Evolutionary conservation across 163 green algal species (phyloP).

Genomic region (Smithsoniella earleae): DNA sequence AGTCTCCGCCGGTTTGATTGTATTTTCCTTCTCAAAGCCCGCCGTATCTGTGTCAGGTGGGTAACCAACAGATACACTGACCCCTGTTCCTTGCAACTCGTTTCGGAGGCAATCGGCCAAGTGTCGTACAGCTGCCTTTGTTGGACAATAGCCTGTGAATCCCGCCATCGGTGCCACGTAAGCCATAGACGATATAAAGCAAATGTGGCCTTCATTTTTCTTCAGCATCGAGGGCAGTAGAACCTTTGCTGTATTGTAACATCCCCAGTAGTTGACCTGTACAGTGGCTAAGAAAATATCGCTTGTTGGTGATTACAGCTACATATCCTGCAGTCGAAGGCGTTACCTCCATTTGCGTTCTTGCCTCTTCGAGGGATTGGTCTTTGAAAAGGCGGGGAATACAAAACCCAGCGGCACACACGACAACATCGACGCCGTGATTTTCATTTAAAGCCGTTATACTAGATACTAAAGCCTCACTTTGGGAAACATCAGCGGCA

Average conservation of each 20-base stretch:
- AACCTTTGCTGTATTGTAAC: conserved; percentile 50
- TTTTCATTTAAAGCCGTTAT: neutral
- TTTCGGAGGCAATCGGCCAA: conserved; percentile 76
- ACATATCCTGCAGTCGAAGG: neutral
- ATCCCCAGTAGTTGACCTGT: conserved; percentile 79
- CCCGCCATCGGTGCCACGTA: conserved; percentile 42
- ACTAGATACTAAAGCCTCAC: neutral
- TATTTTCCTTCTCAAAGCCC: conserved; percentile 61
- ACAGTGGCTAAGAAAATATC: conserved; percentile 37
- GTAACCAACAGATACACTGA: conserved; percentile 64
- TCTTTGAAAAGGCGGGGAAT: conserved; percentile 1
- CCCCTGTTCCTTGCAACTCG: conserved; percentile 61
- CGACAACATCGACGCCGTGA: neutral
- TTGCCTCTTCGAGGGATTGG: conserved; percentile 2
- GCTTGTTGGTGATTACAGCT: neutral
- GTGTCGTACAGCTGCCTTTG: conserved; percentile 77
- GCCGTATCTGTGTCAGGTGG: conserved; percentile 81
- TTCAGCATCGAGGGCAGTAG: conserved; percentile 63
- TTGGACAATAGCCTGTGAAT: conserved; percentile 65
- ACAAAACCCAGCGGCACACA: neutral
- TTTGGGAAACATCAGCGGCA: neutral
- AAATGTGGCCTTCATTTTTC: conserved; percentile 55
- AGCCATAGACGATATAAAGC: conserved; percentile 52
- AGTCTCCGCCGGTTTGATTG: conserved; percentile 43
- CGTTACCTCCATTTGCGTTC: conserved; percentile 4